A percentile compares a stretch with the other conserved stretches of the same genome.
Evolutionary conservation across 192 early-diverging fungal species (phyloP).

Genomic region (Backusella morwellensis): DNA sequence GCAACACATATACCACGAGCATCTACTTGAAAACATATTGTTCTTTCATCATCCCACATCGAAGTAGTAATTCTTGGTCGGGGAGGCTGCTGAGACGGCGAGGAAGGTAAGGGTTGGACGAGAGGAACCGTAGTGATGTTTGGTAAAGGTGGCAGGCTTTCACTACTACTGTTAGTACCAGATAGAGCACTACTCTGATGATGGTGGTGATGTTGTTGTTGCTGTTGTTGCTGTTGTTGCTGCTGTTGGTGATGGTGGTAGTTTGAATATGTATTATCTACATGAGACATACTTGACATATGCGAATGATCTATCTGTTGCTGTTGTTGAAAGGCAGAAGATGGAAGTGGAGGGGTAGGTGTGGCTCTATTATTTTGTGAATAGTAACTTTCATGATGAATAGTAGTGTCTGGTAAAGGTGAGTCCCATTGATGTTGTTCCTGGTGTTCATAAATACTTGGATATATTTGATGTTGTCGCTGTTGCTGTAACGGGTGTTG

Average conservation of each 20-base stretch:
- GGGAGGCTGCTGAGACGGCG: background rate
- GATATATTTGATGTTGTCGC: background rate
- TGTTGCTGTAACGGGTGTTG: background rate
- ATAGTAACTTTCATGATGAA: background rate
- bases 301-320: background rate
- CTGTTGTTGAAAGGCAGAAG: conserved; percentile 1
- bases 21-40: conserved; percentile 66
- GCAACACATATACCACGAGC: conserved; percentile 61
- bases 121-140: background rate
- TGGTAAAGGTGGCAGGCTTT: background rate
- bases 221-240: background rate
- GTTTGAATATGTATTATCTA: background rate
- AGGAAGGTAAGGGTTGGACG: background rate
- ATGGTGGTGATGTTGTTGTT: background rate
- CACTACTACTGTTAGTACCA: background rate
- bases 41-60: conserved; percentile 68
- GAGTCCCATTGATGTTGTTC: background rate
- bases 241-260: background rate
- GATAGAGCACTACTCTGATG: background rate
- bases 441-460: background rate
- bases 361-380: conserved; percentile 3
- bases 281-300: background rate
- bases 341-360: background rate
- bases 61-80: conserved; percentile 46
- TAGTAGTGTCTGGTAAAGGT: background rate